These are phyloP conservation scores for Tilletia caries DNA, from an alignment of 1,284 basidiomycete species.

Conservation along the genomic window DNA sequence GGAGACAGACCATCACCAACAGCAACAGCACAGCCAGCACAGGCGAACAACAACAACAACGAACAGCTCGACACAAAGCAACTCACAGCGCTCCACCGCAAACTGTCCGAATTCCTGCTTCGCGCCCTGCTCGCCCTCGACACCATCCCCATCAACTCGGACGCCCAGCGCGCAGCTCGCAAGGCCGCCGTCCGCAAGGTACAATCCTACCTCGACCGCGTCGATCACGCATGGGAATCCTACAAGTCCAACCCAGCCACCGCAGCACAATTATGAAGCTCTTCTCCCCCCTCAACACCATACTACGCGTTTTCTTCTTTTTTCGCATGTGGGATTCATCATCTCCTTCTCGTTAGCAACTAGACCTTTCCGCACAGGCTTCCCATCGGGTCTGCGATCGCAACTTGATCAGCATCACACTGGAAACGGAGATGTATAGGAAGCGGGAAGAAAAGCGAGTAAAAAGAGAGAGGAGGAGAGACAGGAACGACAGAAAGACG, in stretches of 20 bases:
- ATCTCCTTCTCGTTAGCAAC: no score
- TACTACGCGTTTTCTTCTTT: no score
- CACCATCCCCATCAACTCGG: slow-evolving; percentile 38
- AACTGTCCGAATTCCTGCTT: slow-evolving; percentile 43
- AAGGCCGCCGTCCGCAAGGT: slow-evolving; percentile 48
- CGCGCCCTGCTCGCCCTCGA: slow-evolving; percentile 46
- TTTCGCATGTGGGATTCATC: no score
- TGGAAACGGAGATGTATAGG: no score
- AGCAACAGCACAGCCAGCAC: not conserved
- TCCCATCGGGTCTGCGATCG: no score
- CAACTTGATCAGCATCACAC: no score
- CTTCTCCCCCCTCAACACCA: not conserved
- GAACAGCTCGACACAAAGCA: slow-evolving; percentile 2
- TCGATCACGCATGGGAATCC: slow-evolving; percentile 40
- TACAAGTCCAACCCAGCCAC: slow-evolving; percentile 20
- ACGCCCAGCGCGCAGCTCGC: slow-evolving; percentile 36
- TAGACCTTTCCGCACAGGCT: no score
- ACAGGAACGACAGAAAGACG: no score
- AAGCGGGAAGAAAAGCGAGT: no score
- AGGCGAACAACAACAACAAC: no score
- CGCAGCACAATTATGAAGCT: not conserved
- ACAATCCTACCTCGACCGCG: slow-evolving; percentile 46
- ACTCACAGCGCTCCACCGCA: slow-evolving; percentile 35
- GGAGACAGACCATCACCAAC: slow-evolving; percentile 5
- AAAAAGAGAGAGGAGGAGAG: no score